Evolutionary conservation across 192 early-diverging fungal species (phyloP), one percentile per base, ranked within the genome.

Genomic region (Radiomyces spectabilis): DNA sequence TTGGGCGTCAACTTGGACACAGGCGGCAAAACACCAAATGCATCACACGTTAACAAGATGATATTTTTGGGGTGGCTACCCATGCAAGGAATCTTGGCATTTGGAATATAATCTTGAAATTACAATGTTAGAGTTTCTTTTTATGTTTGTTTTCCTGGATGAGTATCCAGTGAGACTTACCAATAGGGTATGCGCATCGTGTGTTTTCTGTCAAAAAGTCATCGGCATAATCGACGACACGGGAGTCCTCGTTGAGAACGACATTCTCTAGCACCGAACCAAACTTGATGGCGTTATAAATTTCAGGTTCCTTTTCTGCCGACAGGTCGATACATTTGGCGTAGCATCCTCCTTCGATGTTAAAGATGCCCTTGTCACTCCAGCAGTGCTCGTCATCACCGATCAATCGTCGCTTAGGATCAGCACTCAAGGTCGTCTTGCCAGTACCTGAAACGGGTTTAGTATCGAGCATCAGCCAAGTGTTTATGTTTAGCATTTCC

Each of bases 341-440:
- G 65, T 98, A 98, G 75, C 95, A 98, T 18, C 95, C 95, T 48
- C 95, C 95, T 77, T 98, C 95, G 51, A 98, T 94, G 74, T 98
- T 98, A 83, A 98, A 98, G 44, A 95, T 75, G 48, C 93, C 93
- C 31, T 80, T 80, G 60, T 95, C 89, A 24, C 86, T 88, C 95
- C 95, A 98, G 69, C 93, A 95, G 73, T 98, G 95, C 75, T 98
- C 95, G 75, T 98, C 95, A 73, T 98, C 95, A 69, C 95, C 95
- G 66, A 98, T 98, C 38, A 98, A 72, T 56, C 78, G 76, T 27
- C 95, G 88, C 59, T 76, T 83, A 7, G 92, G 93, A 57, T 98
- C 93, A 5, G 95, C 95, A 16, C 90, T 93, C 35, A 98, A 80
- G 16, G 95, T 98, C 47, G 95, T 98, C 78, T 98, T 98, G 53